Base-by-base conservation (phyloP, 768 basidiomycete species). In the Lactifluus piperatus region DNA sequence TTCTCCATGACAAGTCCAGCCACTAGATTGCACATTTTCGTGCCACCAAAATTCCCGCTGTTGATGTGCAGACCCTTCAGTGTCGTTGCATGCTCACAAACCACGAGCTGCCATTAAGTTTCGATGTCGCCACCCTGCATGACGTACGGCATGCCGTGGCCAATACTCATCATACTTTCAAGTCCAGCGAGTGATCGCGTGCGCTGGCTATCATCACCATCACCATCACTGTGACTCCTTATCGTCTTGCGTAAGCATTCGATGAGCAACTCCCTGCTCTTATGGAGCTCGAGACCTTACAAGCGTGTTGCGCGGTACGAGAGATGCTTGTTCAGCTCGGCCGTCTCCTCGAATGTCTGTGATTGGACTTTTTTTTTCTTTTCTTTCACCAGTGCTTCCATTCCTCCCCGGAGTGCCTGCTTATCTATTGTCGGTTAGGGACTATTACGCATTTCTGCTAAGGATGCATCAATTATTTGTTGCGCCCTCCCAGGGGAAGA, bases 271-370 rank as follows among this genome's bases (percentile, higher is more conserved):
- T 86, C n/a, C 75, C 80, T 0, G 77, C 83, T 26, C 68, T 91
- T 13, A 86, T 87, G 2, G 69, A 72, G 39, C 72, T 86, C 20
- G 91, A 93, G 71, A 80, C 82, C 1, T 57, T 84, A 49, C 90
- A 93, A 70, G 91, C 90, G 0, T 90, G 90, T 11, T 76, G 89
- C 55, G 75, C 87, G 20, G 84, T 91, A 46, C 77, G 87, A 13
- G 91, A 94, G 71, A 91, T 94, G 89, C 81, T 75, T 22, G 82
- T 82, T 0, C 91, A 93, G 71, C 76, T 94, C 4, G 74, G 78
- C 1, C 77, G 91, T 41, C 75, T 93, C 34, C 88, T 90, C 6
- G 89, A 93, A 70, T 94, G 91, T 91, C 76, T 92, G 87, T 90
- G 64, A 70, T 85, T 74, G 14, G 9, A 3, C n/a, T n/a, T n/a